Evolutionary conservation across 495 filamentous ascomycete species (phyloP).

Genomic region (Clavariopsis aquatica): DNA sequence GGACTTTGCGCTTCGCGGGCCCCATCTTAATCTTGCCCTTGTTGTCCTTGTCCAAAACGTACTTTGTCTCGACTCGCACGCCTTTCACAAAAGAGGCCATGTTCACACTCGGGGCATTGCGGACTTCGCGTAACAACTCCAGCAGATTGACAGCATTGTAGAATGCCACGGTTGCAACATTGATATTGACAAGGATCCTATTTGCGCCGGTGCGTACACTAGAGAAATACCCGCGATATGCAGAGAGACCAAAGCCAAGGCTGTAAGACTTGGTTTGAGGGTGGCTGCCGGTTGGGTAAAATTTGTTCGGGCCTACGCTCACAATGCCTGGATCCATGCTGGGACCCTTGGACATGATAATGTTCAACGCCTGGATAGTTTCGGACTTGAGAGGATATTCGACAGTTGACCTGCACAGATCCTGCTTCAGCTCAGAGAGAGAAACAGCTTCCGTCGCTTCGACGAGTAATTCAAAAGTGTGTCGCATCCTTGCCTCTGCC

Average conservation of each 20-base stretch:
- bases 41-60: conserved; percentile 26
- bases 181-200: conserved; percentile 53
- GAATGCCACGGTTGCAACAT: conserved; percentile 51
- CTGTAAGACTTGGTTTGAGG: conserved; percentile 21
- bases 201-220: conserved; percentile 50
- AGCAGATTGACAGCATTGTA: conserved; percentile 43
- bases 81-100: conserved; percentile 34
- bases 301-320: conserved; percentile 39
- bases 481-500: conserved; percentile 10
- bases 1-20: conserved; percentile 26
- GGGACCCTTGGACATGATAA: conserved; percentile 49
- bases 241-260: conserved; percentile 47
- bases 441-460: conserved; percentile 31
- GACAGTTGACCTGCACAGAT: conserved; percentile 34
- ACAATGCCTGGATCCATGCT: conserved; percentile 44
- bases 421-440: conserved; percentile 39
- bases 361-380: conserved; percentile 57
- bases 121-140: conserved; percentile 37
- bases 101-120: neutral
- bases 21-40: conserved; percentile 26
- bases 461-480: conserved; percentile 30
- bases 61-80: conserved; percentile 35
- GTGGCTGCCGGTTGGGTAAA: conserved; percentile 34
- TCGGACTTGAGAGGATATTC: conserved; percentile 33
- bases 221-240: conserved; percentile 52